Base-by-base conservation (phyloP, 2,329 filamentous ascomycete genomes). In the Blumeria hordei region DNA sequence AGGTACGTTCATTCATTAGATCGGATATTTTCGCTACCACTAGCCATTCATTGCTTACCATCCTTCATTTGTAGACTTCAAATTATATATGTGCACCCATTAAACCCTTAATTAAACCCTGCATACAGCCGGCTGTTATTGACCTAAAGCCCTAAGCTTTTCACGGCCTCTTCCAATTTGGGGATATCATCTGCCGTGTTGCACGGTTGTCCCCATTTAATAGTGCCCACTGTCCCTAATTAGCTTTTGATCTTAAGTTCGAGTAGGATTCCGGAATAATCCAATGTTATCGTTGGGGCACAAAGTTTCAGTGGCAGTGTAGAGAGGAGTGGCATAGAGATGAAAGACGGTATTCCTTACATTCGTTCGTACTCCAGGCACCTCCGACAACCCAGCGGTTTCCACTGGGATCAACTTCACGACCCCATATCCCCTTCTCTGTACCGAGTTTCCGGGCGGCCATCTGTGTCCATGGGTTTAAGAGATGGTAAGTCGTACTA, bases 311-410 rank as follows among this genome's bases (percentile, higher is more conserved):
- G 21, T 28, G 4, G 21, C 21, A 4, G 21, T 2, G 21, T 28
- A 28, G 21, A 28, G 21, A 28, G 21, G 21, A 28, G 21, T 28
- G 21, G 21, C 21, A 28, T 4, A 28, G 21, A 28, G 21, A 28
- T 44, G 35, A 34, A 50, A 18, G 50, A 11, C 28, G 14, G 37
- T 28, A 43, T 36, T 11, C 57, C 58, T 59, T 41, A 59, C 58
- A 58, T 55, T 58, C 59, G 60, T 63, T 50, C 69, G 71, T 61
- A 69, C 67, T 59, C 72, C 68, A 49, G 67, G 69, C 74, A 34
- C 82, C 83, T 49, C 75, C 72, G 44, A 70, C 78, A 70, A 85
- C 81, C 81, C 82, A 86, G 55, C 79, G 68, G 61, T 71, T 78
- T 52, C 81, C 81, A 64, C 75, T 81, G 11, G 77, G 74, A 65